Evolutionary conservation across 2,329 filamentous ascomycete genomes (phyloP).

Genomic region (Hypoxylon sp.): DNA sequence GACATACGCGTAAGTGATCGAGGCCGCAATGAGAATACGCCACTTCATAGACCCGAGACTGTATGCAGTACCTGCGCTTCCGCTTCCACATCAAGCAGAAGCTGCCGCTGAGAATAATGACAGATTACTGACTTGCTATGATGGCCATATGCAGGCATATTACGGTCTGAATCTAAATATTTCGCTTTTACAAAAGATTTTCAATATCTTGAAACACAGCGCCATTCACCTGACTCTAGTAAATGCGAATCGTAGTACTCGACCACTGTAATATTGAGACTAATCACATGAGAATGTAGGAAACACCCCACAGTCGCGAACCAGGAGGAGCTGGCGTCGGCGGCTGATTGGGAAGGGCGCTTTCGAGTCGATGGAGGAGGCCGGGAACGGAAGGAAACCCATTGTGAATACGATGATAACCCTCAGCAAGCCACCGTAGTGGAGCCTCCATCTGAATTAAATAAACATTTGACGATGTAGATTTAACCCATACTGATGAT

Average conservation of each 20-base stretch:
- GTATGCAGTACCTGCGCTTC: background rate
- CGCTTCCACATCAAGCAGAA: background rate
- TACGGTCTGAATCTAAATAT: background rate
- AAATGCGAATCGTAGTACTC: background rate
- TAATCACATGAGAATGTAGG: slow-evolving; percentile 46
- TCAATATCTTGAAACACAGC: background rate
- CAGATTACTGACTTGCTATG: background rate
- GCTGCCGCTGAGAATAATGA: background rate
- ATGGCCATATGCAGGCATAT: background rate
- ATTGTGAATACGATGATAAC: slow-evolving; percentile 50
- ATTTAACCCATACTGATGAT: slow-evolving; percentile 56
- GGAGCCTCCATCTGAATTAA: slow-evolving; percentile 52
- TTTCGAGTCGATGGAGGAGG: slow-evolving; percentile 52
- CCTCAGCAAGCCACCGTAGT: slow-evolving; percentile 54
- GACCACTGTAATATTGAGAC: background rate
- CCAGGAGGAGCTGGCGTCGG: slow-evolving; percentile 53
- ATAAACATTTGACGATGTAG: slow-evolving; percentile 55
- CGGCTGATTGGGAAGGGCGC: slow-evolving; percentile 53
- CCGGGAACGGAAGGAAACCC: slow-evolving; percentile 56
- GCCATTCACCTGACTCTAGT: background rate
- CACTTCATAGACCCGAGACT: background rate
- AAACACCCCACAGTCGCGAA: slow-evolving; percentile 55
- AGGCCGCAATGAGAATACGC: background rate
- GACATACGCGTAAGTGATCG: background rate
- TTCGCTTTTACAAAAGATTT: background rate